Evolutionary conservation across 1,284 basidiomycete genomes (phyloP), one percentile per base, ranked within the genome.

Genomic region (Phylloboletellus chloephorus): DNA sequence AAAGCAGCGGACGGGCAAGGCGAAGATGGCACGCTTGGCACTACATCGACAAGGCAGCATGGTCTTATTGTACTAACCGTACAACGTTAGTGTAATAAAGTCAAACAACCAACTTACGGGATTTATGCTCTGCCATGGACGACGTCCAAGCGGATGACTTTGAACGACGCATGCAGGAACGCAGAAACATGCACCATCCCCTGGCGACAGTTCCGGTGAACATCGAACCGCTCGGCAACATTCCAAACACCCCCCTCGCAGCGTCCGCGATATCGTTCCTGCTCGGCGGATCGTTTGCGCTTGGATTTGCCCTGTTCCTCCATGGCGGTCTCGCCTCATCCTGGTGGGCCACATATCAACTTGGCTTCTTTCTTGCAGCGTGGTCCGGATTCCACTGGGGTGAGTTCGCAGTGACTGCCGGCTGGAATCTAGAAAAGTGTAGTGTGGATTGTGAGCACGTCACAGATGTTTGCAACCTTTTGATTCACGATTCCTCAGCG

Each of bases 321-420:
- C 51, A 61, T 23, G 73, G 75, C 37, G 73, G 74, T 10, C 65
- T 75, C 39, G 39, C 52, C 10, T 51, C 49, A 4, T 62, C 63
- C 24, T 84, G 79, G 72, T 88, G 86, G 78, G 64, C 76, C 0
- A 84, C 80, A 15, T 79, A 80, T 37, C 86, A 87, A 58, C 69
- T 95, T 2, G 88, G 86, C 0, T 79, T 89, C 61, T 97, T 92
- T 62, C 50, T 87, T 28, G 78, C 82, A 19, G 73, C 82, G 1
- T 90, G 88, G 85, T 73, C 86, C 1, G 66, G 73, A 24, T 99
- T 98, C 60, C 96, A 99, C 58, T 86, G 93, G 77, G 80, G 79
- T 26, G 96, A 99, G 63, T 98, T 95, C 60, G 84, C 84, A 38
- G 91, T 95, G 6, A 98, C 96, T 4, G 93, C 94, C 1, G 88